A percentile compares a stretch with the other conserved stretches of the same genome.
Evolutionary conservation across 2,329 filamentous ascomycete species (phyloP).

Genomic region (Bipolaris cookei): DNA sequence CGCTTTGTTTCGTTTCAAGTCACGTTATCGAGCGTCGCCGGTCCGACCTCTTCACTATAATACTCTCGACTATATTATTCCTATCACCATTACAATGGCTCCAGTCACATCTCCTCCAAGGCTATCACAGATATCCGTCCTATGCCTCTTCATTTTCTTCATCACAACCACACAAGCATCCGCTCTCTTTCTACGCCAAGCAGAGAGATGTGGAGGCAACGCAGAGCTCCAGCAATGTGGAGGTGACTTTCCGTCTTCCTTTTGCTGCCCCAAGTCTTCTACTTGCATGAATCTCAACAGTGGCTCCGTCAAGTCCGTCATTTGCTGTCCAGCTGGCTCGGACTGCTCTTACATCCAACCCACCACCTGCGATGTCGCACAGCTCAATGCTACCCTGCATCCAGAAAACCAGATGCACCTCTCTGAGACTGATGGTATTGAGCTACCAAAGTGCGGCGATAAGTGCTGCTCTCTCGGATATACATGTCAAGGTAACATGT

Average conservation of each 20-base stretch:
- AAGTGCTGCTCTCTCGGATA: slow-evolving; percentile 77
- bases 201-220: slow-evolving; percentile 58
- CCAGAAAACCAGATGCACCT: slow-evolving; percentile 70
- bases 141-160: slow-evolving; percentile 40
- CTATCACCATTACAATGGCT: slow-evolving; percentile 31
- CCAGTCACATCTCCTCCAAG: slow-evolving; percentile 35
- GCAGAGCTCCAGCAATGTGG: slow-evolving; percentile 60
- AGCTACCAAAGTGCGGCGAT: slow-evolving; percentile 64
- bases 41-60: slow-evolving; percentile 15
- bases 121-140: slow-evolving; percentile 42
- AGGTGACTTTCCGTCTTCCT: slow-evolving; percentile 63
- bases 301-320: slow-evolving; percentile 68
- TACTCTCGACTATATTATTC: not conserved
- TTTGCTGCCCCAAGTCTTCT: slow-evolving; percentile 67
- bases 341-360: slow-evolving; percentile 67
- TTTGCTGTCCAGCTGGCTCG: slow-evolving; percentile 70
- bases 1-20: slow-evolving; percentile 16
- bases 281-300: slow-evolving; percentile 64
- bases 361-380: slow-evolving; percentile 67
- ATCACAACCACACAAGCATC: slow-evolving; percentile 36
- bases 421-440: slow-evolving; percentile 61
- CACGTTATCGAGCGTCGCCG: slow-evolving; percentile 18
- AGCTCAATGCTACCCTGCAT: slow-evolving; percentile 65
- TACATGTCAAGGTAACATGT: slow-evolving; percentile 62
- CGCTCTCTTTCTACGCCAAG: slow-evolving; percentile 39